These are phyloP conservation scores for Cryptococcus jaspeensis DNA, from an alignment of 1,284 basidiomycete species.

Conservation along the genomic window DNA sequence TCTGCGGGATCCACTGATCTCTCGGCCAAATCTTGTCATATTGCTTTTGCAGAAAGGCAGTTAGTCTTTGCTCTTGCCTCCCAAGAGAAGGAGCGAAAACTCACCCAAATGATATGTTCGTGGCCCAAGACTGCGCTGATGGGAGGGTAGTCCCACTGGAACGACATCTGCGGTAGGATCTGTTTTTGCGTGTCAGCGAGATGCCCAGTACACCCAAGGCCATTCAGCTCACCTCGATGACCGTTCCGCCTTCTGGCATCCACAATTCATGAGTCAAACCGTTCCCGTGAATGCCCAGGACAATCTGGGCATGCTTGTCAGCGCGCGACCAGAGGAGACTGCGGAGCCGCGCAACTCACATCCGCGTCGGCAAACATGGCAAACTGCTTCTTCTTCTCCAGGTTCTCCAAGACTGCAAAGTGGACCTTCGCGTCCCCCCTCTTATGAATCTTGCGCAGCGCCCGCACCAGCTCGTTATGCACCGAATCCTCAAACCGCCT, in stretches of 20 bases:
- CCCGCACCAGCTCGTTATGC: constrained; percentile 16
- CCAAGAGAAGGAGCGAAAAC: background rate
- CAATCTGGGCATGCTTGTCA: constrained; percentile 11
- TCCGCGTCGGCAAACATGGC: constrained; percentile 14
- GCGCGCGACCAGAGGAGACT: background rate
- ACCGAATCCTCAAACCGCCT: constrained; percentile 14
- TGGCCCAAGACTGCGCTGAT: constrained; percentile 6
- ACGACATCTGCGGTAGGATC: constrained; percentile 2
- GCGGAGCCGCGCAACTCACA: constrained; percentile 12
- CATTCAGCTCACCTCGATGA: constrained; percentile 21
- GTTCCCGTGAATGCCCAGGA: constrained; percentile 25
- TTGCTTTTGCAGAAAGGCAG: background rate
- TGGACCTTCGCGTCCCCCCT: constrained; percentile 8
- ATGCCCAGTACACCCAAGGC: too few species aligned
- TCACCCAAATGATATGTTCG: constrained; percentile 10
- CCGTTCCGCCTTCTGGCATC: constrained; percentile 17
- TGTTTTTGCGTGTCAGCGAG: too few species aligned
- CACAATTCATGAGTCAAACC: constrained; percentile 26
- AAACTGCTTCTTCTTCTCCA: constrained; percentile 12
- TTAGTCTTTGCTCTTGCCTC: background rate
- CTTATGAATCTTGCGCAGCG: constrained; percentile 8
- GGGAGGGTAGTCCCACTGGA: constrained; percentile 8
- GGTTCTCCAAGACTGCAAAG: constrained; percentile 14
- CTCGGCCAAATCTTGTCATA: background rate
- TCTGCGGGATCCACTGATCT: background rate